Base-by-base conservation (phyloP, 1,139 yeast genomes). In the Tardiomyces digboiensis region DNA sequence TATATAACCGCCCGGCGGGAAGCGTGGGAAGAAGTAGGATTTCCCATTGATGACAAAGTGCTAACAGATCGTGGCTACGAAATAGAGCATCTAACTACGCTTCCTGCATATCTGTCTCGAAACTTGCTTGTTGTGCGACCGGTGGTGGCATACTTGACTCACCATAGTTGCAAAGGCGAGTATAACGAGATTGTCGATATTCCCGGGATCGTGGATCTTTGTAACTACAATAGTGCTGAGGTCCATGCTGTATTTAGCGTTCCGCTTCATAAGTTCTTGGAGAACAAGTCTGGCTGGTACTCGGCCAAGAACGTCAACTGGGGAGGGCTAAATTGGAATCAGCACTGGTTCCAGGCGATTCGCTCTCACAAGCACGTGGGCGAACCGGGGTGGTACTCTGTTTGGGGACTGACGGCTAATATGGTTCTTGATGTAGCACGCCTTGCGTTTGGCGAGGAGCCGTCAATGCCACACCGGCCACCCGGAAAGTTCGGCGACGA, bases 341-440 rank as follows among this genome's bases (percentile, higher is more conserved):
- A 59, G 58, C 49, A 57, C 47, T 41, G 53, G 52, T 44, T 56
- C 54, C 44, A 63, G 59, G 43, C 61, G 55, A 43, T 61, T 65
- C 19, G 60, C 53, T 44, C 82, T 21, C 49, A 48, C 78, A 84
- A 7, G 75, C 74, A 44, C 59, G 63, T 41, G 75, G 82, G 59
- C 56, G 65, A 37, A 64, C 74, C 50, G 86, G 82, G 58, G 76
- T 76, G 48, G 70, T 76, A 82, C 57, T 85, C 83, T 54, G 85
- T 88, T 2, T 88, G 96, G 97, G 96, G 97, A 0, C 65, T 88
- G 40, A 88, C 96, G 0, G 95, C 96, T 2, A 83, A 85, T 55
- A 85, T 88, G 7, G 62, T 88, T 13, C 83, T 81, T 52, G 96
- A 88, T 58, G 62, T 84, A 29, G 88, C 95, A 4, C 72, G 75